A percentile compares a stretch with the other conserved stretches of the same genome.
phyloP scores from a whole-genome alignment of 371 early-diverging fungal species.

The Funneliformis caledonium region DNA sequence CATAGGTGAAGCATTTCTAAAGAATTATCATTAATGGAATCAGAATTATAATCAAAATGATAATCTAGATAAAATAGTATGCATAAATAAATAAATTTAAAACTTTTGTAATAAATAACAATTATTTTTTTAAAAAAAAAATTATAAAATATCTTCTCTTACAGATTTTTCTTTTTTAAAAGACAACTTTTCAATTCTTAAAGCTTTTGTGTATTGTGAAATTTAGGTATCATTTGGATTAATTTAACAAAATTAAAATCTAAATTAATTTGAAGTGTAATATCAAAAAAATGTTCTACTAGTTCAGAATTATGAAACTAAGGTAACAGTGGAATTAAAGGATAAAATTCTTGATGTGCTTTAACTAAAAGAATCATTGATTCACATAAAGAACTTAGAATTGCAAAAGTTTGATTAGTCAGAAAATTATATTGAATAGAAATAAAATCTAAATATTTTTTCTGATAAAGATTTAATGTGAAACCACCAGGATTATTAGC shows the following conservation, averaged over 20 bases:
- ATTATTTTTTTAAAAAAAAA: neutral
- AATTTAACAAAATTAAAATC: constrained; percentile 11
- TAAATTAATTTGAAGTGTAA: neutral
- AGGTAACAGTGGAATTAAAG: neutral
- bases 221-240: constrained; percentile 4
- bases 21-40: neutral
- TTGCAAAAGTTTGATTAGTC: neutral
- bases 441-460: neutral
- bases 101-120: neutral
- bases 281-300: constrained; percentile 7
- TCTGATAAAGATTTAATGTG: neutral
- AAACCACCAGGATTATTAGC: too few relatives aligned
- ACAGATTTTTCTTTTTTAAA: neutral
- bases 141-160: neutral
- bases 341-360: neutral
- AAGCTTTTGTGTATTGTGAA: neutral
- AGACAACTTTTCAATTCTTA: neutral
- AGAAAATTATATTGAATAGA: neutral
- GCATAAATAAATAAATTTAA: too few relatives aligned
- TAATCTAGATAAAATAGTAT: neutral
- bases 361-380: constrained; percentile 18
- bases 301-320: constrained; percentile 5
- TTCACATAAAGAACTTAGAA: neutral
- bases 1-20: neutral
- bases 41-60: neutral